These are phyloP conservation scores for Mucor plumbeus DNA, from an alignment of 371 early-diverging fungal genomes.

Conservation along the genomic window DNA sequence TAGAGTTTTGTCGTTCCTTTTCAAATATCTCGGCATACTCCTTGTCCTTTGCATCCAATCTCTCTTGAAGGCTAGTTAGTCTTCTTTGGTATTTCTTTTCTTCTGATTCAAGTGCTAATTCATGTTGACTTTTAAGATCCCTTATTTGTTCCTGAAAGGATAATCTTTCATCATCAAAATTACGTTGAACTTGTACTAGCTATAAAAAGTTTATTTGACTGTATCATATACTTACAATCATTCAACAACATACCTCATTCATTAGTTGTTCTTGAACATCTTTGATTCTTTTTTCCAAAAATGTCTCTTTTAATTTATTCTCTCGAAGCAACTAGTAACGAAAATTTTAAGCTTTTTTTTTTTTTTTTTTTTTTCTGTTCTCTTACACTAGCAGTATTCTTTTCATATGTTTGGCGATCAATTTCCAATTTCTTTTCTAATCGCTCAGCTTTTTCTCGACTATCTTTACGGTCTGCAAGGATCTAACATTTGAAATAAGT, in stretches of 20 bases:
- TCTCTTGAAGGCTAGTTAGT: conserved; percentile 32
- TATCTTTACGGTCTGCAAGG: conserved; percentile 26
- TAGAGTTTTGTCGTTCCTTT: conserved; percentile 7
- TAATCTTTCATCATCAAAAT: conserved; percentile 26
- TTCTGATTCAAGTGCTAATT: conserved; percentile 29
- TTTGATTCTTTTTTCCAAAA: conserved; percentile 34
- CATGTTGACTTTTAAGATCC: conserved; percentile 29
- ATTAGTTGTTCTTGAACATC: conserved; percentile 29
- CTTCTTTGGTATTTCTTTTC: conserved; percentile 39
- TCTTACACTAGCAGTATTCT: conserved; percentile 39
- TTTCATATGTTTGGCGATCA: conserved; percentile 34
- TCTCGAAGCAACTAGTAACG: conserved; percentile 33
- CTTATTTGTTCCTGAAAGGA: conserved; percentile 27
- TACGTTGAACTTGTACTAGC: conserved; percentile 29
- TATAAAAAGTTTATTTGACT: not conserved
- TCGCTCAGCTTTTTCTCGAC: conserved; percentile 32
- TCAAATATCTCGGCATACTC: conserved; percentile 29
- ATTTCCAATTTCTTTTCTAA: conserved; percentile 31
- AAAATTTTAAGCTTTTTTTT: not conserved
- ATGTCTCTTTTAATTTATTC: conserved; percentile 36
- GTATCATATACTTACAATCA: not conserved
- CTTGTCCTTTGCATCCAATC: conserved; percentile 35
- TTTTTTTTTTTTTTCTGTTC: not conserved
- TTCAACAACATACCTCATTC: conserved; percentile 23
- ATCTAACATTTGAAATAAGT: conserved; percentile 14